Conservation (phyloP, 208 protist species). For the Trypanosoma cruzi region DNA sequence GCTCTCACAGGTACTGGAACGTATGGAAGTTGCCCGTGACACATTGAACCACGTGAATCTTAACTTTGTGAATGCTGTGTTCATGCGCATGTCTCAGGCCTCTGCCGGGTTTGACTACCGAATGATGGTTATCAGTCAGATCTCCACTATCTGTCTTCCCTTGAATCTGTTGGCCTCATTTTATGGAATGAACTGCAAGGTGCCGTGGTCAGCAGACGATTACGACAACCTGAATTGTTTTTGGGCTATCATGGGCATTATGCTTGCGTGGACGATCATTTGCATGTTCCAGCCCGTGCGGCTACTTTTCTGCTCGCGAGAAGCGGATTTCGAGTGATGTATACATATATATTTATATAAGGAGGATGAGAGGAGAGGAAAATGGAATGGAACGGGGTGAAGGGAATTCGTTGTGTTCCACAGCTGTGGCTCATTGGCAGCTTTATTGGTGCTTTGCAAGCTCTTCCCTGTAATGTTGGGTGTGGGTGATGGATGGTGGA, state of each 20-base stretch:
- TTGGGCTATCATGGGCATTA: constrained; percentile 63
- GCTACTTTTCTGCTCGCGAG: constrained; percentile 12
- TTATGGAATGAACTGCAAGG: constrained; percentile 92
- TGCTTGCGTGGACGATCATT: constrained; percentile 61
- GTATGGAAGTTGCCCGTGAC: constrained; percentile 79
- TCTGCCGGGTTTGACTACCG: constrained; percentile 77
- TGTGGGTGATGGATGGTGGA: too few relatives aligned
- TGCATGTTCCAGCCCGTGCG: constrained; percentile 56
- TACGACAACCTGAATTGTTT: constrained; percentile 63
- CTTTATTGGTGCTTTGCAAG: too few relatives aligned
- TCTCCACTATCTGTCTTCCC: constrained; percentile 87
- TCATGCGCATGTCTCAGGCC: constrained; percentile 91
- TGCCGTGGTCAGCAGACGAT: constrained; percentile 67
- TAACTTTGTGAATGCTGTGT: constrained; percentile 79
- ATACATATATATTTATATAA: too few relatives aligned
- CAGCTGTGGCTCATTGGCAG: too few relatives aligned
- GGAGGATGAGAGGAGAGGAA: too few relatives aligned
- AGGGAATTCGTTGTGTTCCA: too few relatives aligned
- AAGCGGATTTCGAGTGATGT: background rate
- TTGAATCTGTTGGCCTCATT: constrained; percentile 81
- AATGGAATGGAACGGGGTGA: too few relatives aligned
- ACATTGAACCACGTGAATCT: constrained; percentile 84
- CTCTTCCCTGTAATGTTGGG: constrained; percentile 53
- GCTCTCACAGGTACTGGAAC: constrained; percentile 60
- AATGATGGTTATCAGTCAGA: constrained; percentile 76